Conservation (phyloP, 306 rosid species). For the Vigna mungo region DNA sequence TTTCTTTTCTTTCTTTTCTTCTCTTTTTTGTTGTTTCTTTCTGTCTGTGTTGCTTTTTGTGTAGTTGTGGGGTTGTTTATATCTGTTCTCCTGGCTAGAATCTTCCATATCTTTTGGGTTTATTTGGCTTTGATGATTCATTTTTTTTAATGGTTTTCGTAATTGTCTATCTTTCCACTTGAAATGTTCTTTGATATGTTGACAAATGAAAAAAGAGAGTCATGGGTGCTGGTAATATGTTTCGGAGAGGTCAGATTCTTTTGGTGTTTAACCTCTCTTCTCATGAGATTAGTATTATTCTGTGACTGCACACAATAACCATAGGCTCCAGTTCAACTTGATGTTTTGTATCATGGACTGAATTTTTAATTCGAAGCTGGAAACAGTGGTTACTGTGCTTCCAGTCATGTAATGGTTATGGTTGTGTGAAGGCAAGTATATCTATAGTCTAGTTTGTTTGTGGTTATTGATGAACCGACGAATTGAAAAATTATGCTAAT, state of each 20-base stretch:
- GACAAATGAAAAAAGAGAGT: background rate
- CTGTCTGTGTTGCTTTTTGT: background rate
- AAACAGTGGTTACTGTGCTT: background rate
- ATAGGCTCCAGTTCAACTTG: background rate
- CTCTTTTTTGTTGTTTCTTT: background rate
- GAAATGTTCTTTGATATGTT: background rate
- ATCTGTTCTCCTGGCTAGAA: constrained; percentile 1
- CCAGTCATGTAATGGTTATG: background rate
- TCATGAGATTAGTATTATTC: background rate
- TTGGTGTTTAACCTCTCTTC: background rate
- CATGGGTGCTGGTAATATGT: background rate
- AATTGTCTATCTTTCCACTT: background rate
- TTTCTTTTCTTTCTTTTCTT: background rate
- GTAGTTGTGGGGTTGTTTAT: constrained; percentile 1
- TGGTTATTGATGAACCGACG: background rate
- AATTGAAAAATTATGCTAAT: background rate
- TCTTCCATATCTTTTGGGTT: background rate
- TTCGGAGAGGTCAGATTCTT: background rate
- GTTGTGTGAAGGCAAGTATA: background rate
- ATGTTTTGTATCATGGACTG: background rate
- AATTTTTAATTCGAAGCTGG: background rate
- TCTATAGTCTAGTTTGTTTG: background rate
- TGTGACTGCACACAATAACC: background rate
- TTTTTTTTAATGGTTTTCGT: background rate
- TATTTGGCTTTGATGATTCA: background rate